These are phyloP conservation scores for Plenodomus tracheiphilus DNA, from an alignment of 2,329 filamentous ascomycete species.

Conservation along the genomic window DNA sequence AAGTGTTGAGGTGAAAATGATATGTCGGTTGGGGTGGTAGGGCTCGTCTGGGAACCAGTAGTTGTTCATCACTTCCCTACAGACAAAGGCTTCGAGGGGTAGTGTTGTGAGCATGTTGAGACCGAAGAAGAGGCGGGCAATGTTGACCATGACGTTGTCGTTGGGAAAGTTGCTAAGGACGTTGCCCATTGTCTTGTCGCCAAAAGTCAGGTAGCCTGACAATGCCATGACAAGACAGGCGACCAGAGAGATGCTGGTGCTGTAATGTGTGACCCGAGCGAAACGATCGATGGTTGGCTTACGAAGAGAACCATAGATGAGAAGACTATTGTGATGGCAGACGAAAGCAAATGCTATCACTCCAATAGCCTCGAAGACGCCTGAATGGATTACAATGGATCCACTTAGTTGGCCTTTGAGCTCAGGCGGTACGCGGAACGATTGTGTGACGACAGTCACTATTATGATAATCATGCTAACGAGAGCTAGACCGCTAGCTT, in stretches of 20 bases:
- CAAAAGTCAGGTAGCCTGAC: slow-evolving; percentile 89
- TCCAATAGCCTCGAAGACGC: slow-evolving; percentile 93
- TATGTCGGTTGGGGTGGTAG: slow-evolving; percentile 80
- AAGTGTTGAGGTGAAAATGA: slow-evolving; percentile 81
- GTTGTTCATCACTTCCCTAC: slow-evolving; percentile 91
- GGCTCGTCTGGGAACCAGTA: slow-evolving; percentile 75
- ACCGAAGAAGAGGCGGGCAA: slow-evolving; percentile 92
- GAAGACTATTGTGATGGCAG: slow-evolving; percentile 90
- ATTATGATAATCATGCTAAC: slow-evolving; percentile 93
- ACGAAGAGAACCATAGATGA: slow-evolving; percentile 94
- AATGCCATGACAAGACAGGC: slow-evolving; percentile 89
- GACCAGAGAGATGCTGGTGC: slow-evolving; percentile 85
- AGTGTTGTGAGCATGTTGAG: slow-evolving; percentile 98
- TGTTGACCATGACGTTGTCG: slow-evolving; percentile 90
- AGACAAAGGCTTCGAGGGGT: slow-evolving; percentile 95
- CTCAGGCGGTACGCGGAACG: slow-evolving; percentile 71
- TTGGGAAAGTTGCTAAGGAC: slow-evolving; percentile 96
- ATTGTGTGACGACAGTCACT: slow-evolving; percentile 83
- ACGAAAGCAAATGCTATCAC: slow-evolving; percentile 92
- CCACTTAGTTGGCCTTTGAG: slow-evolving; percentile 71
- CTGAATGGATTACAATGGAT: slow-evolving; percentile 76
- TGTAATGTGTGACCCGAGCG: slow-evolving; percentile 89
- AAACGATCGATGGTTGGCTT: slow-evolving; percentile 97
- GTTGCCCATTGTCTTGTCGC: slow-evolving; percentile 88
- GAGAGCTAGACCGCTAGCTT: slow-evolving; percentile 90